These are phyloP conservation scores for Fusarium continuum DNA, from an alignment of 2,329 filamentous ascomycete genomes.

Conservation along the genomic window DNA sequence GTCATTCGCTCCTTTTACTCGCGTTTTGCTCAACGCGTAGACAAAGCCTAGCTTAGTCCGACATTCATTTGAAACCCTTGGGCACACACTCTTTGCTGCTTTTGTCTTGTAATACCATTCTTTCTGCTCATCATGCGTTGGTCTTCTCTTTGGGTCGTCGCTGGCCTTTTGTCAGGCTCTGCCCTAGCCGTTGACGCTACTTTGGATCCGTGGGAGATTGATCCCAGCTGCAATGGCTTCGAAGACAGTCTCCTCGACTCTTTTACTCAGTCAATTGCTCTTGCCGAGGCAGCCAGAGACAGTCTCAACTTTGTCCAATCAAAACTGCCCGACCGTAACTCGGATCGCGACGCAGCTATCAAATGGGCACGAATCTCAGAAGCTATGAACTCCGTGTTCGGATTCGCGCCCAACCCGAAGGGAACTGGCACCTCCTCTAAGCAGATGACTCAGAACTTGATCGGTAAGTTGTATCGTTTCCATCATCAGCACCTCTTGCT, in stretches of 20 bases:
- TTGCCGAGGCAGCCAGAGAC: conserved; percentile 3
- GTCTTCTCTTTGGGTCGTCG: neutral
- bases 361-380: neutral
- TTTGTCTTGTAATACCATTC: neutral
- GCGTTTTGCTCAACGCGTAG: neutral
- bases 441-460: neutral
- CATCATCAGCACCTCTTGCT: neutral
- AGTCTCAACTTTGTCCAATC: neutral
- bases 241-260: conserved; percentile 1
- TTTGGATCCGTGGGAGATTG: neutral
- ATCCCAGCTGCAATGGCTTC: conserved; percentile 5
- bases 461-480: neutral
- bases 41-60: neutral
- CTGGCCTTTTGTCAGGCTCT: neutral
- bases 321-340: neutral
- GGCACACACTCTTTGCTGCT: neutral
- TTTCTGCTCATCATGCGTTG: neutral
- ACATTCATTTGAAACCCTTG: neutral
- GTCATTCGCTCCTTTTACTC: conserved; percentile 1
- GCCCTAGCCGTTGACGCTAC: neutral
- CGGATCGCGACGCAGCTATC: neutral
- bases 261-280: conserved; percentile 2
- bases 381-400: neutral
- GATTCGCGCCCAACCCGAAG: neutral
- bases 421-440: neutral